phyloP scores from a whole-genome alignment of 2,329 filamentous ascomycete species.

The Hypoxylon sp. region DNA sequence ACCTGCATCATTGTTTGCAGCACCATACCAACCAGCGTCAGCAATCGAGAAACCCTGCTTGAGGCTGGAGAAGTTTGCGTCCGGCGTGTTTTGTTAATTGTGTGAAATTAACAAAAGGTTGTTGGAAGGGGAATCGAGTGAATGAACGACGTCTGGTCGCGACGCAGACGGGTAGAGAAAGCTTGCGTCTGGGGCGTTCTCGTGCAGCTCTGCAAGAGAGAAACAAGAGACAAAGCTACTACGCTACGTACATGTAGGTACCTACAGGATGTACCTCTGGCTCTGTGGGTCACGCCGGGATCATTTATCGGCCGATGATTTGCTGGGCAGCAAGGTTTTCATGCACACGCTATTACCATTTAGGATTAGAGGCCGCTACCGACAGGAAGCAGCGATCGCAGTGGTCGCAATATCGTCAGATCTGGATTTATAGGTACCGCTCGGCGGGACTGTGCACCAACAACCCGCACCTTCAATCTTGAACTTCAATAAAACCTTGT shows the following conservation, averaged over 20 bases:
- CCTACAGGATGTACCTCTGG: neutral
- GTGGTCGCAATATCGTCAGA: conserved; percentile 25
- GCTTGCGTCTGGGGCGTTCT: conserved; percentile 23
- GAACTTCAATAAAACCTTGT: conserved; percentile 8
- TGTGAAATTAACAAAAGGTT: neutral
- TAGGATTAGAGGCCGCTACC: conserved; percentile 11
- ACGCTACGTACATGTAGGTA: too few species aligned
- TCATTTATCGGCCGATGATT: conserved; percentile 17
- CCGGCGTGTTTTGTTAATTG: neutral
- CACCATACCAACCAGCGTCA: conserved; percentile 21
- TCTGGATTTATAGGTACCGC: conserved; percentile 15
- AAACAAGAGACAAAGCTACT: conserved; percentile 27
- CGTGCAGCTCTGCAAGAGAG: conserved; percentile 5
- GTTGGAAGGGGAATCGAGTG: neutral
- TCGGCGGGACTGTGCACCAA: conserved; percentile 10
- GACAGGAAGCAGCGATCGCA: conserved; percentile 5
- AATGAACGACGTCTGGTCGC: conserved; percentile 16
- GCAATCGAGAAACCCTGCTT: conserved; percentile 6
- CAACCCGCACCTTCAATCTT: conserved; percentile 5
- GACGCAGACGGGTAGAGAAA: conserved; percentile 22
- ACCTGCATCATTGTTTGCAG: conserved; percentile 32
- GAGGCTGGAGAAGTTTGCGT: neutral
- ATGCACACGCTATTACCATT: conserved; percentile 7
- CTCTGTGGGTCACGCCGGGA: conserved; percentile 9
- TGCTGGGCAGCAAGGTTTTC: neutral